Base-by-base conservation (phyloP, 768 basidiomycete genomes). In the Rossbeevera mucosa region DNA sequence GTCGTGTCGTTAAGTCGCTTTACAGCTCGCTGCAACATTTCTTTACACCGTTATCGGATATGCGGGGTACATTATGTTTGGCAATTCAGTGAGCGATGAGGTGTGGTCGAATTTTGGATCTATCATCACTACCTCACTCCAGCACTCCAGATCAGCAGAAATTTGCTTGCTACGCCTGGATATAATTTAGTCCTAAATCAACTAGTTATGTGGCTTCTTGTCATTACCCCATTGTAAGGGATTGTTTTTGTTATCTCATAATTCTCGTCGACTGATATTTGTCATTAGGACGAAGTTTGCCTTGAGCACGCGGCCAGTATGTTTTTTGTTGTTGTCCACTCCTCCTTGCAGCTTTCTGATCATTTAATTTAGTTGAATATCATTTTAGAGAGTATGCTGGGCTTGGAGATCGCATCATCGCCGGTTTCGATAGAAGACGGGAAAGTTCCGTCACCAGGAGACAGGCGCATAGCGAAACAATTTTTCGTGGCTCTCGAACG, bases 61-160 rank as follows among this genome's bases (percentile, higher is more conserved):
- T 42, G 83, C 82, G 18, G 95, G 94, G 0, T 97, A 96, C 60
- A 68, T 90, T 18, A 98, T 98, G 95, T 94, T 92, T 64, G 92
- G 93, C 9, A 74, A 79, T 45, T 60, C 66, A 28, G 91, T 94
- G 45, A 83, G 82, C 60, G 90, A 89, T 53, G 91, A 93, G 77
- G 90, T 91, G 53, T 61, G 75, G 60, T 21, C 11, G 16, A n/a
- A 52, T 48, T 9, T 45, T 14, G 6, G 18, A 11, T 24, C n/a
- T 20, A 25, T 16, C 9, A 13, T 13, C 43, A 20, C 18, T 9
- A 22, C 22, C 33, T 57, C 16, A 50, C 43, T 48, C 24, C 42
- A 54, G 36, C 40, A 18, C 16, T 14, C 7, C 61, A 93, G 86
- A 83, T 97, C 65, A 95, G 91, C 54, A 80, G 81, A 54, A 86